Base-by-base conservation (phyloP, 306 rosid species). In the Hippophae rhamnoides region DNA sequence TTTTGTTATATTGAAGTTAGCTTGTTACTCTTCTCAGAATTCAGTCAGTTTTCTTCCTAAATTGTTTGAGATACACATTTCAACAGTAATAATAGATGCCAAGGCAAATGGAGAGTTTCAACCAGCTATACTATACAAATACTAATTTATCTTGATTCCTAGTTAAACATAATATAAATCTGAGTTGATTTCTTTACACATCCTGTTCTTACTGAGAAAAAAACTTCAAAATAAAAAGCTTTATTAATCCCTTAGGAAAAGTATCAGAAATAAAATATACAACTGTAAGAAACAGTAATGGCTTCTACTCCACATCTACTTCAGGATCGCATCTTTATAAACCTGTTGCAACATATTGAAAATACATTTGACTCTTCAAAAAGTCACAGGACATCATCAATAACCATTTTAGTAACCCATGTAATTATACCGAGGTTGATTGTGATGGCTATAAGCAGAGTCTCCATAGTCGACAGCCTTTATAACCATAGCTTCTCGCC, bases 391-490 rank as follows among this genome's bases (percentile, higher is more conserved):
- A 63, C 40, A 57, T 85, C 84, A 82, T 85, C 86, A 82, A 68
- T 81, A 85, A 68, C 66, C 76, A 60, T 81, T 76, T 26, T 87
- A 86, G 45, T 85, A 85, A 47, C 82, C 84, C 49, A 64, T 68
- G 67, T 85, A 81, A 63, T 80, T 92, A 38, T 73, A 61, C 5
- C 97, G 84, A 27, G 92, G 81, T 8, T 95, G 86, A 66, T 82
- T 88, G 52, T 86, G 89, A 58, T 77, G 84, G 74, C 74, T 86
- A 47, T 67, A 81, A 6, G 78, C 70, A 9, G 99, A 81, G 70
- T 88, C 90, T 3, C 84, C 86, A 60, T 84, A 86, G 61, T 93
- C 99, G 0, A 93, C 95, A 23, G 99, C 93, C 78, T 93, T 88
- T 45, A 88, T 83, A 46, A 93, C 95, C 82, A 93, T 81, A 7